These are phyloP conservation scores for Phlebopus sp. DNA, from an alignment of 1,284 basidiomycete genomes.

Conservation along the genomic window DNA sequence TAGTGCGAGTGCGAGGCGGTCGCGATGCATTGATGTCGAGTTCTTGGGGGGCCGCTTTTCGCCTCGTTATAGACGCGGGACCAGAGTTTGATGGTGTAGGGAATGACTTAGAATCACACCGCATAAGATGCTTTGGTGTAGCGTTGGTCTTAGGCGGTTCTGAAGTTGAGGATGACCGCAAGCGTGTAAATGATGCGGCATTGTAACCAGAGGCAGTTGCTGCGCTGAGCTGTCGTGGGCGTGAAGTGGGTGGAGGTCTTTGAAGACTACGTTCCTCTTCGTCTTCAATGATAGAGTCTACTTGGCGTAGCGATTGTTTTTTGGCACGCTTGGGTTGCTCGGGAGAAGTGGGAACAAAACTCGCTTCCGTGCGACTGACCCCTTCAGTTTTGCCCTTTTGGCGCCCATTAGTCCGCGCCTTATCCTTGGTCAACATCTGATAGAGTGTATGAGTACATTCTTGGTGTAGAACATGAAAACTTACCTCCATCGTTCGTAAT, in stretches of 20 bases:
- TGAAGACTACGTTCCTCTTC: conserved; percentile 48
- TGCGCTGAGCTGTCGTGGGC: conserved; percentile 36
- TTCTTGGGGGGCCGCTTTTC: conserved; percentile 23
- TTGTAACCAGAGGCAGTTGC: conserved; percentile 28
- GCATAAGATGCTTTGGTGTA: conserved; percentile 15
- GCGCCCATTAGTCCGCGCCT: conserved; percentile 43
- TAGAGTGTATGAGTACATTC: conserved; percentile 22
- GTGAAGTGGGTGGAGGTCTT: conserved; percentile 28
- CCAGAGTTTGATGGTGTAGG: conserved; percentile 22
- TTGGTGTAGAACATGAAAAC: conserved; percentile 28
- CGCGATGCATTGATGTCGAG: conserved; percentile 32
- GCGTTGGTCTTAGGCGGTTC: conserved; percentile 19
- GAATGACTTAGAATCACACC: conserved; percentile 27
- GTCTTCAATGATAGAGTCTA: conserved; percentile 55
- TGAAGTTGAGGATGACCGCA: conserved; percentile 30
- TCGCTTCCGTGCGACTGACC: conserved; percentile 15
- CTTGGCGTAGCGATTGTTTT: conserved; percentile 46
- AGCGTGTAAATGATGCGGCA: conserved; percentile 22
- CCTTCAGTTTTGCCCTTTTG: conserved; percentile 30
- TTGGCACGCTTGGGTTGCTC: conserved; percentile 25
- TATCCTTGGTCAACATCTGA: conserved; percentile 69
- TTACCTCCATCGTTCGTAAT: conserved; percentile 86
- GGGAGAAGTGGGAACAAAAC: conserved; percentile 13
- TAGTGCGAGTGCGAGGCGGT: conserved; percentile 47
- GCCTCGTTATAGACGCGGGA: conserved; percentile 29